These are phyloP conservation scores for Favolaschia claudopus DNA, from an alignment of 768 basidiomycete species.

Conservation along the genomic window DNA sequence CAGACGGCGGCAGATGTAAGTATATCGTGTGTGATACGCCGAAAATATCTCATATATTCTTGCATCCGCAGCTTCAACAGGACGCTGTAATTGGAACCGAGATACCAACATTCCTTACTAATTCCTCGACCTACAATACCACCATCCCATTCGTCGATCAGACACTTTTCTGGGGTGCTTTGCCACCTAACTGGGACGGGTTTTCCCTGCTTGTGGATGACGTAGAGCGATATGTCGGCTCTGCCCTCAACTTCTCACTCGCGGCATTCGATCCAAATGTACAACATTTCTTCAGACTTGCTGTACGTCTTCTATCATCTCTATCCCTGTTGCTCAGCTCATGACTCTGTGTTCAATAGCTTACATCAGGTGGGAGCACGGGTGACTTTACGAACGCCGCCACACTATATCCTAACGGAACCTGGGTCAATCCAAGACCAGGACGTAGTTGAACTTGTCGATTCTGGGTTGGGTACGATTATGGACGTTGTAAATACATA, in stretches of 20 bases:
- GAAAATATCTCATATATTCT: conserved; percentile 18
- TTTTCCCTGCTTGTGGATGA: conserved; percentile 87
- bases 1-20: conserved; percentile 76
- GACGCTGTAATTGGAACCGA: conserved; percentile 76
- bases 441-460: conserved; percentile 60
- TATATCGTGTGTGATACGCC: conserved; percentile 9
- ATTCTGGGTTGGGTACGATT: background rate
- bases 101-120: conserved; percentile 77
- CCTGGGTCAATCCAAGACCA: conserved; percentile 76
- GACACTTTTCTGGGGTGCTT: conserved; percentile 61
- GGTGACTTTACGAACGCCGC: conserved; percentile 88
- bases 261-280: conserved; percentile 63
- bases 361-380: conserved; percentile 48
- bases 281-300: conserved; percentile 82
- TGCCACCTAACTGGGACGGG: conserved; percentile 72
- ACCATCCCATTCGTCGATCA: conserved; percentile 63
- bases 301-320: conserved; percentile 55
- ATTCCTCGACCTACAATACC: conserved; percentile 69
- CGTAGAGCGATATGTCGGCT: conserved; percentile 79
- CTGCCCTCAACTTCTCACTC: conserved; percentile 75
- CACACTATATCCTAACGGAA: conserved; percentile 79
- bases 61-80: conserved; percentile 61
- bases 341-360: conserved; percentile 44
- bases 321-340: conserved; percentile 1
- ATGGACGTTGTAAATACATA: conserved; percentile 14